Evolutionary conservation across 2,329 filamentous ascomycete genomes (phyloP).

Genomic region (Colletotrichum phormii): DNA sequence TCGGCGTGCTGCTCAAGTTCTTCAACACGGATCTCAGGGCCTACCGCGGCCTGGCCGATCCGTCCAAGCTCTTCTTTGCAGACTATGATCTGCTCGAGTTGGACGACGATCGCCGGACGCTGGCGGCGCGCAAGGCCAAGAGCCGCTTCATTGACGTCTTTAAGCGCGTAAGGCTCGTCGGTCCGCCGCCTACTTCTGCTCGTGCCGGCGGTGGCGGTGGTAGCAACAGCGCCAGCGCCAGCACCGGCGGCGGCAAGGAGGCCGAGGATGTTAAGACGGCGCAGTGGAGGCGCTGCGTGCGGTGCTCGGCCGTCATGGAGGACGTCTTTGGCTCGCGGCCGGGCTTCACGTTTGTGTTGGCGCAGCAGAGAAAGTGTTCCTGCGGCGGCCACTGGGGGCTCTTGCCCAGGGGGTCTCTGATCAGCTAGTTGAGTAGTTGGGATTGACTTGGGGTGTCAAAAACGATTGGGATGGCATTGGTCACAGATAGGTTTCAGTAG

Average conservation of each 20-base stretch:
- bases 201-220: no score
- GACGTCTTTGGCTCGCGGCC: slow-evolving; percentile 62
- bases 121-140: slow-evolving; percentile 51
- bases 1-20: slow-evolving; percentile 72
- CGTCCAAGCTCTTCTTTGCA: slow-evolving; percentile 77
- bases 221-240: background rate
- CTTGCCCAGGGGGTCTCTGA: slow-evolving; percentile 45
- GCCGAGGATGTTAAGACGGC: slow-evolving; percentile 55
- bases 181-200: background rate
- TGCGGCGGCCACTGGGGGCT: slow-evolving; percentile 67
- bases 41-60: slow-evolving; percentile 71
- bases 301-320: slow-evolving; percentile 76
- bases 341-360: slow-evolving; percentile 64
- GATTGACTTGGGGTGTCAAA: background rate
- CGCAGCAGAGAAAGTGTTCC: slow-evolving; percentile 65
- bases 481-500: background rate
- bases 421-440: slow-evolving; percentile 1
- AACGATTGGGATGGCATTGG: background rate
- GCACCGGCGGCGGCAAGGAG: slow-evolving; percentile 17
- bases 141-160: slow-evolving; percentile 66
- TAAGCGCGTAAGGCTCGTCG: slow-evolving; percentile 64
- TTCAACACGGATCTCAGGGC: slow-evolving; percentile 69
- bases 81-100: slow-evolving; percentile 78
- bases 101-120: slow-evolving; percentile 64
- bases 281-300: slow-evolving; percentile 63